Base-by-base conservation (phyloP, 257 asterid species). In the Ajuga chamaepitys region DNA sequence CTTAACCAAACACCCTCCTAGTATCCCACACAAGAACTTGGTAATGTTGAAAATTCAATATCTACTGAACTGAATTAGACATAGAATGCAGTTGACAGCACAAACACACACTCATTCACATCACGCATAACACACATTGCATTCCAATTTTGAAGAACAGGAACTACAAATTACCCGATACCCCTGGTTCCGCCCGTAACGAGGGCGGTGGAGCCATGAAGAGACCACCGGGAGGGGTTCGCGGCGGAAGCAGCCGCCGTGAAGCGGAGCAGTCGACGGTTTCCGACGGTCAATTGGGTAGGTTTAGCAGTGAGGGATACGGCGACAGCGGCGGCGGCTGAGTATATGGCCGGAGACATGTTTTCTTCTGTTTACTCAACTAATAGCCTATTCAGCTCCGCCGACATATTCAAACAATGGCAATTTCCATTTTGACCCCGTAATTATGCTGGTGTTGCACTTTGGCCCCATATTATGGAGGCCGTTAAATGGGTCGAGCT, bases 131-230 rank as follows among this genome's bases (percentile, higher is more conserved):
- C 30, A 34, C 32, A 55, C 34, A 55, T 16, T 3, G 4, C 37
- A 53, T 35, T 38, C 41, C 48, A 57, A 32, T 38, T 9, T 28
- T 17, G 41, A 22, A 20, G 12, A 50, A 46, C 54, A 45, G 7
- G 26, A 50, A 20, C 22, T 28, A 28, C 4, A 28, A 28, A 28
- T n/a, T 73, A 85, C 87, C 85, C 88, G 44, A 82, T 85, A 28
- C 88, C 88, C 66, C 83, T 74, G 62, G 85, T 85, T 69, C 88
- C 88, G 26, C 87, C 88, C 48, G 88, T 80, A 38, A 80, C 88
- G 26, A 85, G 83, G 47, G 88, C 86, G 46, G 81, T 80, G 80
- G 66, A 77, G 69, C 85, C 86, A 25, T 70, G 66, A 65, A 84
- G 91, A 14, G 91, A 81, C 87, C 87, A 84, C 32, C 82, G 62